Evolutionary conservation across 306 rosid species (phyloP), one percentile per base, ranked within the genome.

Genomic region (Cucurbita argyrosperma): DNA sequence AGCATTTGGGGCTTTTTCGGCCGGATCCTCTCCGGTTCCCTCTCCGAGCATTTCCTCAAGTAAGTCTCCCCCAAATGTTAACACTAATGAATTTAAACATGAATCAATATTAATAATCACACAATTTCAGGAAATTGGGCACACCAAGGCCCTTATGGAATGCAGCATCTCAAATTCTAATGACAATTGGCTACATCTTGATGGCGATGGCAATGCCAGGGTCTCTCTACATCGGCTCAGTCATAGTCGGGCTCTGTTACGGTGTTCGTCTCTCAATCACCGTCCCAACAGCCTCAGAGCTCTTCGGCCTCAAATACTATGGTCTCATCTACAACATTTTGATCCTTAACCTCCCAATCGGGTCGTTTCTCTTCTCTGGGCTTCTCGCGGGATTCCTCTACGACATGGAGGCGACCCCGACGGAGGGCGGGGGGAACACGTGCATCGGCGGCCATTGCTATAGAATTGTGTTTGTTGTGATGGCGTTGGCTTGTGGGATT

Each of bases 331-430:
- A 94, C 85, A 91, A 94, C 76, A 82, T 94, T 63, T 85, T 94
- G 16, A 91, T 94, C 73, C 92, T 94, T 66, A 91, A 94, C 64
- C 97, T 94, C 35, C 97, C 99, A 2, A 82, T 94, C 0, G 99
- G 99, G 3, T 94, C 99, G 54, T 88, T 94, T 86, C 92, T 94
- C 76, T 91, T 94, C 81, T 94, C 99, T 0, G 97, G 99, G 0
- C 80, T 94, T 46, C 97, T 94, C 0, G 96, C 97, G 0, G 99
- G 97, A 1, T 62, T 88, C 2, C 78, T 94, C 4, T 94, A 94
- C 3, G 97, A 91, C 35, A 88, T 56, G 95, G 92, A 94, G 81
- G 99, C 99, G 6, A 89, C 87, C 0, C 3, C 92, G 23, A 85
- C 78, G 0, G 71, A 83, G 0, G 96, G 90, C 37, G 99, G 99